Base-by-base conservation (phyloP, 192 early-diverging fungal species). In the Endogone sp. region DNA sequence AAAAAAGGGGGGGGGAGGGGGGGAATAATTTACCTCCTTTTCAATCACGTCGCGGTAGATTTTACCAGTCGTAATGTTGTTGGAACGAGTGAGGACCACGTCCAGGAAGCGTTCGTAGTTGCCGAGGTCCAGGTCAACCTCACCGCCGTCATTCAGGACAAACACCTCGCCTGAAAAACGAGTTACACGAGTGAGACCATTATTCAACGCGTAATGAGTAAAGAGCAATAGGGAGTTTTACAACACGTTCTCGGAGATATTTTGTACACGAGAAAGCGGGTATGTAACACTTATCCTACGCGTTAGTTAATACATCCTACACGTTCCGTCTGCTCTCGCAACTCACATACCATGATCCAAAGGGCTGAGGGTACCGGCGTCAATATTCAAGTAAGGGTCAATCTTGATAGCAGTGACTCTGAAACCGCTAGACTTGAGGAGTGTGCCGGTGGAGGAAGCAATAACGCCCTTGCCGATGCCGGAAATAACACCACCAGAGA, bases 51-150 rank as follows among this genome's bases (percentile, higher is more conserved):
- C 83, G 66, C 88, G 87, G 86, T 98, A 99, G 73, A 99, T 94
- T 80, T 99, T 99, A 73, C 97, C 97, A 31, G 97, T 96, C 27
- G 97, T 99, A 75, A 99, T 99, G 81, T 98, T 99, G 90, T 99
- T 99, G 79, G 94, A 92, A 63, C 94, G 88, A 29, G 94, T 92
- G 77, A 99, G 83, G 4, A 89, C 91, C 11, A 98, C 88, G 79
- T 96, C 93, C 67, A 99, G 82, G 82, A 96, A 99, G 44, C 97
- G 91, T 86, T 99, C 97, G 79, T 99, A 99, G 85, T 99, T 99
- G 62, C 97, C 97, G 26, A 99, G 85, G 79, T 99, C 97, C 29
- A 99, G 86, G 80, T 99, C 97, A 20, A 99, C 97, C 80, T 99
- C 97, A 66, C 95, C 97, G 30, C 97, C 97, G 76, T 99, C 97